Evolutionary conservation across 2,329 filamentous ascomycete species (phyloP), one percentile per base, ranked within the genome.

Genomic region (Talaromyces islandicus): DNA sequence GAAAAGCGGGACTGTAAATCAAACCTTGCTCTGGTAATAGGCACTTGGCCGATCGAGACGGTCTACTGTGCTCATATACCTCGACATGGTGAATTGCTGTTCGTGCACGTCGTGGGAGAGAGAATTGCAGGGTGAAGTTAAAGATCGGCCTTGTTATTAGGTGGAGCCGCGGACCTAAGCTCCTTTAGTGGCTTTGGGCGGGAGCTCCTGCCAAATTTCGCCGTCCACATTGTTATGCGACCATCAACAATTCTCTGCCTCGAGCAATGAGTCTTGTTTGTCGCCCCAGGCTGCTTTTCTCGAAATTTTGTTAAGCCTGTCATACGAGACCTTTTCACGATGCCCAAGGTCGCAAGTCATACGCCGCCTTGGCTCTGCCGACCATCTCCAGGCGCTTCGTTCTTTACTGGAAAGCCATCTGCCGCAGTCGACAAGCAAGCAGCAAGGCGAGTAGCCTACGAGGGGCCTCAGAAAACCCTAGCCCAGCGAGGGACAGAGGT

Each of bases 41-140:
- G 93, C 92, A 74, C 93, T 97, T 19, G 94, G 93, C 77, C 88
- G 89, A 77, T 99, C 94, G 64, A 99, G 85, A 63, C 94, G 85
- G 56, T 97, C 93, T 64, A 97, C 90, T 7, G 94, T 97, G 73
- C 72, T 72, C 41, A 67, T 59, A 41, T 63, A 52, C 29, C 65
- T 56, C 11, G 66, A 70, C 73, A 75, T 75, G 10, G 21, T 43
- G 56, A 21, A 32, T 14, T 46, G 57, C 53, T 53, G 32, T 35
- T 30, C 5, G 38, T n/a, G 43, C 27, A 43, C 48, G 24, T 30
- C 14, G 35, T 14, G n/a, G 30, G 6, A 21, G 43, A 46, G 24
- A 19, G 6, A 19, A 21, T 38, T n/a, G 43, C 48, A 52, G 48
- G 48, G 27, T 19, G 21, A 52, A 52, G 24, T 46, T 19, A 21